Evolutionary conservation across 1,284 basidiomycete genomes (phyloP).

Genomic region (Coriolopsis trogii): DNA sequence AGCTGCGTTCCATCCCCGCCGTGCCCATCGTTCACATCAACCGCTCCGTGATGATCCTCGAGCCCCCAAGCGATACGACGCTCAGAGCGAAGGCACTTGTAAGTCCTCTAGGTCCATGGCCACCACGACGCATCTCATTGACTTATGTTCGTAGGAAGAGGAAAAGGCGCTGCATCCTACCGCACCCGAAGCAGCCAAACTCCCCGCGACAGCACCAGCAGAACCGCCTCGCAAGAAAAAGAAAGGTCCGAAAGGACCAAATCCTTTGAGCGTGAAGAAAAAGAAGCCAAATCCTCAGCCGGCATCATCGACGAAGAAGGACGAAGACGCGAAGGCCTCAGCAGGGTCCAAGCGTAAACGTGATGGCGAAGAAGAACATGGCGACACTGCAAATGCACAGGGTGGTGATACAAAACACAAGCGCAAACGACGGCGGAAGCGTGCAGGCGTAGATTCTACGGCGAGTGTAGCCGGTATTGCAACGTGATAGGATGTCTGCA

Average conservation of each 20-base stretch:
- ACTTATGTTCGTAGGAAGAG: slow-evolving; percentile 48
- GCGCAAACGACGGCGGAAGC: slow-evolving; percentile 40
- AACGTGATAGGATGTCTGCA: too few relatives aligned
- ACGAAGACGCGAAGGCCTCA: slow-evolving; percentile 1
- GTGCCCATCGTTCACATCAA: slow-evolving; percentile 90
- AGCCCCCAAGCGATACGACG: slow-evolving; percentile 82
- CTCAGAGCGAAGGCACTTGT: slow-evolving; percentile 68
- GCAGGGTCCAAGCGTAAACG: slow-evolving; percentile 31
- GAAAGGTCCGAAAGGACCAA: slow-evolving; percentile 83
- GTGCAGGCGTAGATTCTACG: background rate
- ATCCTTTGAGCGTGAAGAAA: slow-evolving; percentile 93
- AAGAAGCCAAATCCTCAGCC: slow-evolving; percentile 48
- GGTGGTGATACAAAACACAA: slow-evolving; percentile 27
- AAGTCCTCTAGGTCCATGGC: slow-evolving; percentile 29
- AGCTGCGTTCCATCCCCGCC: slow-evolving; percentile 73
- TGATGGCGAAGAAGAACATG: slow-evolving; percentile 15
- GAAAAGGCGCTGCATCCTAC: slow-evolving; percentile 52
- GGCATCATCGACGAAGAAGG: background rate
- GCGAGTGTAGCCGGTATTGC: too few relatives aligned
- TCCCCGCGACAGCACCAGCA: slow-evolving; percentile 39
- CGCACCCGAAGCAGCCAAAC: slow-evolving; percentile 44
- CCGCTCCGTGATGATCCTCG: slow-evolving; percentile 88
- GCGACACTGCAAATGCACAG: background rate
- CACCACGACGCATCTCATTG: background rate
- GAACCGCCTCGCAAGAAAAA: slow-evolving; percentile 59